These are phyloP conservation scores for Wakefieldia striispora DNA, from an alignment of 768 basidiomycete species.

Conservation along the genomic window DNA sequence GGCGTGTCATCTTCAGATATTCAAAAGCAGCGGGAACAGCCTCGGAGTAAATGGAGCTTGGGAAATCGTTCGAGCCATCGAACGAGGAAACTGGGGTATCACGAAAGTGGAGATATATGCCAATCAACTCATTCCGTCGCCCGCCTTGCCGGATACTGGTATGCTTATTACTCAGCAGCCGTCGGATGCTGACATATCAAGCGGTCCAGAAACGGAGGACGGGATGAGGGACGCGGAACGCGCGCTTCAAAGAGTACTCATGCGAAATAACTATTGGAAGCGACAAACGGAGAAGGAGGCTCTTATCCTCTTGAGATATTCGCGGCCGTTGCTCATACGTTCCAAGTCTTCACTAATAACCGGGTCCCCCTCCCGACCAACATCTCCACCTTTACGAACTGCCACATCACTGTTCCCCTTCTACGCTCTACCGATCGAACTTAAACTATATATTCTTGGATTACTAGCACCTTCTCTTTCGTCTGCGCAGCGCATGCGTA, in stretches of 20 bases:
- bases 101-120: conserved; percentile 47
- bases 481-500: conserved; percentile 50
- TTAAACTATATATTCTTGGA: conserved; percentile 55
- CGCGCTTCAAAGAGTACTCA: conserved; percentile 36
- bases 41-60: conserved; percentile 47
- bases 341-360: conserved; percentile 13
- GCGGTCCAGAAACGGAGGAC: conserved; percentile 17
- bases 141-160: conserved; percentile 6
- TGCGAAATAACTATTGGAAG: conserved; percentile 50
- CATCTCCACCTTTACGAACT: conserved; percentile 14
- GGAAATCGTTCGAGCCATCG: conserved; percentile 47
- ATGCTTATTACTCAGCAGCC: conserved; percentile 3
- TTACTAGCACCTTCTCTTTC: conserved; percentile 57
- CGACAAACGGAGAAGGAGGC: conserved; percentile 47
- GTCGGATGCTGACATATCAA: conserved; percentile 13
- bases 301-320: conserved; percentile 46
- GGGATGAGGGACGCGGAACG: conserved; percentile 36
- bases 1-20: conserved; percentile 42
- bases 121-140: conserved; percentile 35
- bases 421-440: conserved; percentile 50
- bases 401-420: conserved; percentile 35
- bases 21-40: conserved; percentile 58
- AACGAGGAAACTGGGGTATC: conserved; percentile 49
- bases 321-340: conserved; percentile 46
- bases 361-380: conserved; percentile 10